Evolutionary conservation across 2,329 filamentous ascomycete genomes (phyloP).

Genomic region (Metarhizium rileyi): DNA sequence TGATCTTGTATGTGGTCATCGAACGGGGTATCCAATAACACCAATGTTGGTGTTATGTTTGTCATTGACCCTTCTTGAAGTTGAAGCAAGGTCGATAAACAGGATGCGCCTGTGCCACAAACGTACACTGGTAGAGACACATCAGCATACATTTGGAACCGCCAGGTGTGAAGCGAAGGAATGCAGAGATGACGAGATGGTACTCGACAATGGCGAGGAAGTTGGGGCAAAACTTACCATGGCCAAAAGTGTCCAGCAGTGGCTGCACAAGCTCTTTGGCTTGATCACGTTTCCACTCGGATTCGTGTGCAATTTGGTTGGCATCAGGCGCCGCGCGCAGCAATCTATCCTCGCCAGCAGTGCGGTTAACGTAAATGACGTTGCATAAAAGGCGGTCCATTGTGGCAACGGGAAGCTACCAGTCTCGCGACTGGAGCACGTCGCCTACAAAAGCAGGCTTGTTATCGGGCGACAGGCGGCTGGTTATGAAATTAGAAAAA

Average conservation of each 20-base stretch:
- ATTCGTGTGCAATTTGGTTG: background rate
- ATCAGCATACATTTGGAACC: slow-evolving; percentile 11
- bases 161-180: background rate
- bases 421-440: slow-evolving; percentile 52
- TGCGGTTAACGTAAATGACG: slow-evolving; percentile 51
- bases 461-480: slow-evolving; percentile 6
- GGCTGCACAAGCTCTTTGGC: slow-evolving; percentile 37
- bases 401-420: slow-evolving; percentile 44
- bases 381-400: slow-evolving; percentile 51
- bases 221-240: slow-evolving; percentile 28
- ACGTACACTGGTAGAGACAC: slow-evolving; percentile 35
- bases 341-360: slow-evolving; percentile 36
- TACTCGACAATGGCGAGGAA: background rate
- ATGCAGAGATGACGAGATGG: background rate
- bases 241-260: slow-evolving; percentile 43
- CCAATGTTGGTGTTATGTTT: slow-evolving; percentile 45
- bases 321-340: slow-evolving; percentile 21
- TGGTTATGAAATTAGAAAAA: background rate
- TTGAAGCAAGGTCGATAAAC: slow-evolving; percentile 42
- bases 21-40: slow-evolving; percentile 46
- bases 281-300: slow-evolving; percentile 27
- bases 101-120: slow-evolving; percentile 42
- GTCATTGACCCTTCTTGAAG: slow-evolving; percentile 42
- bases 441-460: slow-evolving; percentile 32
- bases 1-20: slow-evolving; percentile 35